Evolutionary conservation across 1,139 yeast species (phyloP).

Genomic region (Pichia sp.): DNA sequence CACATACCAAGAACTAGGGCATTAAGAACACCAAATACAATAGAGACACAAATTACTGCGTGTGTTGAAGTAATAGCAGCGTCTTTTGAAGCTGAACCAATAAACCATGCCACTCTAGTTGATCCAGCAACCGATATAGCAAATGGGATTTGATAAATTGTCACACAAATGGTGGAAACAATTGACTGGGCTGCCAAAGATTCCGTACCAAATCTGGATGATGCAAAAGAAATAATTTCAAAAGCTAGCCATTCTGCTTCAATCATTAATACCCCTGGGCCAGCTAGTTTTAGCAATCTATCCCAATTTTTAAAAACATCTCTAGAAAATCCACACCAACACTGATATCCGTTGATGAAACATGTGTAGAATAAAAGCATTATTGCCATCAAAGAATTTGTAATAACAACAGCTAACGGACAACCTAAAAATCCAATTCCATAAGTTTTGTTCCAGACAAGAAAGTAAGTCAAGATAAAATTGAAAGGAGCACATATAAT

Average conservation of each 20-base stretch:
- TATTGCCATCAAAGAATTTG: conserved; percentile 60
- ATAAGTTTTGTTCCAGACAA: conserved; percentile 52
- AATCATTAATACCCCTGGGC: conserved; percentile 58
- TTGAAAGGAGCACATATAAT: conserved; percentile 65
- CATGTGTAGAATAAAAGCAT: conserved; percentile 38
- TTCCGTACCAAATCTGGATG: conserved; percentile 57
- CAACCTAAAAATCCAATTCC: conserved; percentile 73
- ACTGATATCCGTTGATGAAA: conserved; percentile 43
- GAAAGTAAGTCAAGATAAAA: conserved; percentile 48
- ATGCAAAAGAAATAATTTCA: conserved; percentile 53
- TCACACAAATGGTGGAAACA: conserved; percentile 58
- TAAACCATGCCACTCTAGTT: conserved; percentile 69
- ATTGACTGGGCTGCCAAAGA: conserved; percentile 69
- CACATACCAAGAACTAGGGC: conserved; percentile 30
- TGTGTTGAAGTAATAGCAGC: conserved; percentile 37
- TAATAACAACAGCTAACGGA: conserved; percentile 62
- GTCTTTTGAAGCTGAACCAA: conserved; percentile 58
- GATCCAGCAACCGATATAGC: conserved; percentile 69
- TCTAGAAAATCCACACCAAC: conserved; percentile 43
- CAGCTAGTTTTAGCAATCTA: conserved; percentile 42
- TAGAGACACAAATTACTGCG: conserved; percentile 35
- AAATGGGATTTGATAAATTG: conserved; percentile 67
- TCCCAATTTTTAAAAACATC: conserved; percentile 43
- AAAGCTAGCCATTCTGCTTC: conserved; percentile 66
- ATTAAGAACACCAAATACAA: conserved; percentile 32